phyloP scores from a whole-genome alignment of 176 grass and related monocot genomes.

The Carex littledalei region DNA sequence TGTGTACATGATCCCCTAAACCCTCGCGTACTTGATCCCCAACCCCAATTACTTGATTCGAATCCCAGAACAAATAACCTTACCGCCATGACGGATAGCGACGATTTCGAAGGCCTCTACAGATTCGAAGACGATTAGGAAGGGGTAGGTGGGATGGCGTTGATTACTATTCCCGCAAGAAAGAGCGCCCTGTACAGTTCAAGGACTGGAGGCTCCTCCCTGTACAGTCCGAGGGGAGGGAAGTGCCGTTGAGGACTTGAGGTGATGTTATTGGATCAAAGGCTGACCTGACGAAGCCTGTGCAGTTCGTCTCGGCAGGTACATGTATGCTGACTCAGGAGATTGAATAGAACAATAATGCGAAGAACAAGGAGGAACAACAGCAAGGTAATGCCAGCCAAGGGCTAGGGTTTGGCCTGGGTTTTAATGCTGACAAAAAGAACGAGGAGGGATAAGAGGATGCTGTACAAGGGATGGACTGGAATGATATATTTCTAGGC shows the following conservation, averaged over 20 bases:
- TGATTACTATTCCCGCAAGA: conserved; percentile 53
- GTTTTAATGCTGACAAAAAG: background rate
- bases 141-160: conserved; percentile 55
- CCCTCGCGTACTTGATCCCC: background rate
- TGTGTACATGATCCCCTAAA: background rate
- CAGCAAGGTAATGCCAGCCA: background rate
- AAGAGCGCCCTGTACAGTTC: conserved; percentile 25
- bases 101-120: conserved; percentile 59
- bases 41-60: background rate
- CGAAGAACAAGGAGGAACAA: background rate
- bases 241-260: background rate
- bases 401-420: conserved; percentile 14
- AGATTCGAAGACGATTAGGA: conserved; percentile 65
- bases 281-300: conserved; percentile 2
- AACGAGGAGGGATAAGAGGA: background rate
- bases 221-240: conserved; percentile 28
- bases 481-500: background rate
- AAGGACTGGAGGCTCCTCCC: background rate
- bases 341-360: conserved; percentile 6
- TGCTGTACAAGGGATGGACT: conserved; percentile 9
- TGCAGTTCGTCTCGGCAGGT: conserved; percentile 9
- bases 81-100: conserved; percentile 50
- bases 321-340: background rate
- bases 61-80: background rate
- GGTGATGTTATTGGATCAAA: background rate